Conservation (phyloP, 2,329 filamentous ascomycete species). For the Metarhizium robertsii region DNA sequence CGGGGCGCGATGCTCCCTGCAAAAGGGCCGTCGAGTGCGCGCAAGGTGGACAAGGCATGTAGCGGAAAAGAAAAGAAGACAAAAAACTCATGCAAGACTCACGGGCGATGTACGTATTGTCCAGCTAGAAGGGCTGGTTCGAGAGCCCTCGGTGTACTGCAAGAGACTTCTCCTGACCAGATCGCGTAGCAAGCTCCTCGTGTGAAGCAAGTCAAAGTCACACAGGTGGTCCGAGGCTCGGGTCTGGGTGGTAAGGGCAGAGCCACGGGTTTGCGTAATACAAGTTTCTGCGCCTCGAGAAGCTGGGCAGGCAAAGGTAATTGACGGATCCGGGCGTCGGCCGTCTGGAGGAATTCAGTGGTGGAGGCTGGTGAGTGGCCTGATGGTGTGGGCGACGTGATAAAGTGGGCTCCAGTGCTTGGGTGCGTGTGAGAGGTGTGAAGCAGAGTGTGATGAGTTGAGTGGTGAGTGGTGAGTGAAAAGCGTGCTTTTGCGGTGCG, state of each 20-base stretch:
- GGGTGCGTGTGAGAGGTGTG: background rate
- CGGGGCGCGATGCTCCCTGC: background rate
- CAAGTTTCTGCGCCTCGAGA: conserved; percentile 10
- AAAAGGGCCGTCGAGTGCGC: background rate
- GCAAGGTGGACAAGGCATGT: conserved; percentile 3
- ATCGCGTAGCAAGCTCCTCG: conserved; percentile 9
- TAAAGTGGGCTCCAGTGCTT: background rate
- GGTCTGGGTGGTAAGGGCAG: conserved; percentile 10
- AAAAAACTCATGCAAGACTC: conserved; percentile 19
- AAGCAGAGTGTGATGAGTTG: background rate
- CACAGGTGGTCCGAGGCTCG: conserved; percentile 13
- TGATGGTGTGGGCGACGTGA: background rate
- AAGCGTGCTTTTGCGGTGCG: background rate
- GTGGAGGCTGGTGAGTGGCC: conserved; percentile 3
- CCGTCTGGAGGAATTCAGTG: conserved; percentile 1
- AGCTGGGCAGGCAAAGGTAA: conserved; percentile 7
- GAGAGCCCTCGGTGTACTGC: conserved; percentile 14
- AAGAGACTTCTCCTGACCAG: conserved; percentile 9
- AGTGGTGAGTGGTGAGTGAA: background rate
- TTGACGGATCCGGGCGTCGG: conserved; percentile 6
- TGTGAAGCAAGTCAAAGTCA: conserved; percentile 12
- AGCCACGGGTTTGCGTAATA: conserved; percentile 15
- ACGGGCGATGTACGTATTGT: conserved; percentile 21
- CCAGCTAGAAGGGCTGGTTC: conserved; percentile 14
- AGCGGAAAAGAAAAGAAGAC: background rate